Evolutionary conservation across 2,329 filamentous ascomycete species (phyloP).

Genomic region (Clarireedia homoeocarpa): DNA sequence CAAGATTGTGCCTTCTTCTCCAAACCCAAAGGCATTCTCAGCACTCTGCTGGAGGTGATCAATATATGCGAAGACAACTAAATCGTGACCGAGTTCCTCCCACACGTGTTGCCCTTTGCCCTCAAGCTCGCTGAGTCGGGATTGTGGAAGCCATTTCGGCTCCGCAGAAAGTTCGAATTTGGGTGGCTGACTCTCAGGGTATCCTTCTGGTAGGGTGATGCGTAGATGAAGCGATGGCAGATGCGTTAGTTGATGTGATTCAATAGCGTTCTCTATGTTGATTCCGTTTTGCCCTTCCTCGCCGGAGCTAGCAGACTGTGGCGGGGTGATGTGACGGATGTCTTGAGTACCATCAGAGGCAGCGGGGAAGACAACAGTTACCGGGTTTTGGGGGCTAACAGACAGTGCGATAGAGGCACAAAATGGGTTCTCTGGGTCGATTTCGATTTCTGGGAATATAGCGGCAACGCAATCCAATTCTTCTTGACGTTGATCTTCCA

Average conservation of each 20-base stretch:
- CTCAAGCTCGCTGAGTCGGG: conserved; percentile 42
- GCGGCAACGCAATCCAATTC: conserved; percentile 55
- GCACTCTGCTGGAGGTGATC: conserved; percentile 53
- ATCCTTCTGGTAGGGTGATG: conserved; percentile 48
- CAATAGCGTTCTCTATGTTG: conserved; percentile 12
- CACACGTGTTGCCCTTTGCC: conserved; percentile 46
- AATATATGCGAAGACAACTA: conserved; percentile 54
- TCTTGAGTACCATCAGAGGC: conserved; percentile 30
- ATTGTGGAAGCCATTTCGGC: conserved; percentile 48
- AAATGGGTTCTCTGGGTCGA: conserved; percentile 38
- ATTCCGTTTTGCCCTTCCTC: conserved; percentile 2
- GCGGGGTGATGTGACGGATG: conserved; percentile 23
- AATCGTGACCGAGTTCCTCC: conserved; percentile 53
- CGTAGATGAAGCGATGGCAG: conserved; percentile 49
- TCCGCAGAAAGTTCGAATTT: conserved; percentile 42
- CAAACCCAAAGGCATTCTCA: conserved; percentile 53
- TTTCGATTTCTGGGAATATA: conserved; percentile 59
- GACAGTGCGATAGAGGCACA: conserved; percentile 46
- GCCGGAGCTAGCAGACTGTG: conserved; percentile 17
- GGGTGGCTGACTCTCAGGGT: conserved; percentile 48
- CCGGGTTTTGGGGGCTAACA: conserved; percentile 44
- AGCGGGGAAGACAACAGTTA: conserved; percentile 51
- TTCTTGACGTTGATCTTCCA: conserved; percentile 51
- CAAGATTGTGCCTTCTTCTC: conserved; percentile 40
- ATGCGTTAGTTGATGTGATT: conserved; percentile 33